A percentile compares a stretch with the other conserved stretches of the same genome.
These are phyloP conservation scores for Boletus subcaerulescens DNA, from an alignment of 768 basidiomycete genomes.

Conservation along the genomic window DNA sequence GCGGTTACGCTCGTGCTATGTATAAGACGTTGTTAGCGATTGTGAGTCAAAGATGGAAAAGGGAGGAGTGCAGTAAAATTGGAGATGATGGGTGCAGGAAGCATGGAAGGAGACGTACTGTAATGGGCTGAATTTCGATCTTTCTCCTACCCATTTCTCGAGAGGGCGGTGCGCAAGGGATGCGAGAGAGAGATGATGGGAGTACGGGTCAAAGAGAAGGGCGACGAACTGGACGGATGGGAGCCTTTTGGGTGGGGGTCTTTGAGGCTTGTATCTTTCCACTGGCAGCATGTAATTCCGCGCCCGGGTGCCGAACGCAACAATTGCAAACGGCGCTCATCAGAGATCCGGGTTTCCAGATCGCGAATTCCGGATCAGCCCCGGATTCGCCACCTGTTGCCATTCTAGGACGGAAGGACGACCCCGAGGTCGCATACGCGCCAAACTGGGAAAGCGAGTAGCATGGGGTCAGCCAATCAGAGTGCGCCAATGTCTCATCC, in stretches of 20 bases:
- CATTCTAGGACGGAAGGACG: neutral
- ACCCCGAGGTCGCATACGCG: neutral
- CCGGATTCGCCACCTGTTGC: slow-evolving; percentile 21
- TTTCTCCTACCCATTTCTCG: slow-evolving; percentile 67
- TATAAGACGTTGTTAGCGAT: slow-evolving; percentile 38
- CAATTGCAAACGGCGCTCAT: slow-evolving; percentile 36
- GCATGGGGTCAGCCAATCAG: neutral
- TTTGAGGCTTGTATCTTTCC: slow-evolving; percentile 35
- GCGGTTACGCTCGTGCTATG: slow-evolving; percentile 88
- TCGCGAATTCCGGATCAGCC: slow-evolving; percentile 25
- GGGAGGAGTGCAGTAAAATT: slow-evolving; percentile 28
- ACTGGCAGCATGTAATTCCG: slow-evolving; percentile 36
- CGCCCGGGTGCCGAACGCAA: slow-evolving; percentile 37
- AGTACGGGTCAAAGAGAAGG: slow-evolving; percentile 17
- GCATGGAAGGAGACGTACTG: slow-evolving; percentile 44
- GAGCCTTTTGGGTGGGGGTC: slow-evolving; percentile 33
- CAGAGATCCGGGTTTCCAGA: slow-evolving; percentile 30
- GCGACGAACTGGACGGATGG: slow-evolving; percentile 24
- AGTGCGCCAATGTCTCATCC: neutral
- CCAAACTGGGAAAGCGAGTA: too few relatives aligned
- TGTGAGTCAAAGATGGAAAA: slow-evolving; percentile 32
- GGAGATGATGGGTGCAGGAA: slow-evolving; percentile 19
- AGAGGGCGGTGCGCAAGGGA: neutral
- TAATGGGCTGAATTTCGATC: slow-evolving; percentile 81
- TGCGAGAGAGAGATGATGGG: slow-evolving; percentile 18